Evolutionary conservation across 2,329 filamentous ascomycete genomes (phyloP).

Genomic region (Colletotrichum siamense): DNA sequence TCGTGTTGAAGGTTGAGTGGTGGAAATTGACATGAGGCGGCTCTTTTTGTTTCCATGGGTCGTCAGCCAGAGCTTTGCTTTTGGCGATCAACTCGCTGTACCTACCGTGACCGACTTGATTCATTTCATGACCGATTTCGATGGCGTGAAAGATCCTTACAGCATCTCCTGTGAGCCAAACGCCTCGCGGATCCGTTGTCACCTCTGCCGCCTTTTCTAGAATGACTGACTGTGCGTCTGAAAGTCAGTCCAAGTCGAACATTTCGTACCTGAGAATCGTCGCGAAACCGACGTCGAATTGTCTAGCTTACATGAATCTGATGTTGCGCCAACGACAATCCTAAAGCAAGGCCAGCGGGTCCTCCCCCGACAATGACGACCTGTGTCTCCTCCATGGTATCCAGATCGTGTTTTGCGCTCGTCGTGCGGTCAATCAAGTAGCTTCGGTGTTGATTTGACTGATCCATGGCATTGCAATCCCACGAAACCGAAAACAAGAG

Average conservation of each 20-base stretch:
- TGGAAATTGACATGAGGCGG: not conserved
- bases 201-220: not conserved
- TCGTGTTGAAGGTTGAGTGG: not conserved
- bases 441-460: not conserved
- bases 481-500: not conserved
- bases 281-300: not conserved
- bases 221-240: not conserved
- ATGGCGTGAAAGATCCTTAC: not conserved
- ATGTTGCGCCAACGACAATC: not conserved
- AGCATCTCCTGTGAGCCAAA: not conserved
- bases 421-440: not conserved
- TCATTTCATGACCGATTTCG: not conserved
- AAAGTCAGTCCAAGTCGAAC: not conserved
- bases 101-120: not conserved
- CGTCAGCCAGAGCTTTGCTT: not conserved
- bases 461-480: not conserved
- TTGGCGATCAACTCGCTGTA: rapidly evolving
- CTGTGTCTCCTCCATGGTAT: not conserved
- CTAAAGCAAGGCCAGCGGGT: not conserved
- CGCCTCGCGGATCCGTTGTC: not conserved
- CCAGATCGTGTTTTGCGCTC: not conserved
- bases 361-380: not conserved
- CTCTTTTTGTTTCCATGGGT: not conserved
- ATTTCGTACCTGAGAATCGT: not conserved
- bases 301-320: not conserved